phyloP scores from a whole-genome alignment of 1,139 yeast species.

The Schwanniomyces etchellsii region DNA sequence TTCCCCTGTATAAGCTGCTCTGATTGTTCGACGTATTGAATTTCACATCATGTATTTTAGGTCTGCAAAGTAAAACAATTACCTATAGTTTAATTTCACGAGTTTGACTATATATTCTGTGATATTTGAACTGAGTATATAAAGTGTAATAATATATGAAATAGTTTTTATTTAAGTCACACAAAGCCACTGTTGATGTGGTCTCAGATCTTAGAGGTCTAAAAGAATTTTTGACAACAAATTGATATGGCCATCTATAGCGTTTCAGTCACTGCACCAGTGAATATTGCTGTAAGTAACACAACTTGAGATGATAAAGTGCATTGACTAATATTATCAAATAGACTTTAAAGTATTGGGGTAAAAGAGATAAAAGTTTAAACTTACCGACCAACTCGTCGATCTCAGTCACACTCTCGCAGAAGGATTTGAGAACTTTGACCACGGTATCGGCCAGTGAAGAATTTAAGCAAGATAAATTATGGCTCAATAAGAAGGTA shows the following conservation, averaged over 20 bases:
- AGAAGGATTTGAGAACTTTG: conserved; percentile 81
- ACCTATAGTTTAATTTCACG: too few relatives aligned
- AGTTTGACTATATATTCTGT: too few relatives aligned
- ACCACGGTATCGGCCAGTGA: conserved; percentile 78
- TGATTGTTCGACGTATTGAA: too few relatives aligned
- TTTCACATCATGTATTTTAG: too few relatives aligned
- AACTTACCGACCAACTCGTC: conserved; percentile 95
- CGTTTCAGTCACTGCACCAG: conserved; percentile 94
- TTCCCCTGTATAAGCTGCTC: too few relatives aligned
- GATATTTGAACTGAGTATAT: too few relatives aligned
- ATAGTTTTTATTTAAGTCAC: background rate
- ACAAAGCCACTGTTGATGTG: too few relatives aligned
- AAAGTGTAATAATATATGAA: background rate
- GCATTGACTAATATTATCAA: conserved; percentile 12
- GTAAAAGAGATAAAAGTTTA: conserved; percentile 81
- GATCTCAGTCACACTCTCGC: conserved; percentile 88
- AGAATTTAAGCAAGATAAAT: conserved; percentile 53
- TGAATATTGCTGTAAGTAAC: conserved; percentile 79
- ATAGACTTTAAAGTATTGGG: conserved; percentile 97
- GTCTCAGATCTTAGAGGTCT: too few relatives aligned
- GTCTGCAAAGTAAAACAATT: too few relatives aligned
- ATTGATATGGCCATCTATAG: conserved; percentile 43
- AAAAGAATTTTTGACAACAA: conserved; percentile 1
- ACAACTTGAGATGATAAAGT: background rate
- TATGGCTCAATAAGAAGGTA: conserved; percentile 77